Evolutionary conservation across 345 rosid species (phyloP).

Genomic region (Zanthoxylum bungeanum): DNA sequence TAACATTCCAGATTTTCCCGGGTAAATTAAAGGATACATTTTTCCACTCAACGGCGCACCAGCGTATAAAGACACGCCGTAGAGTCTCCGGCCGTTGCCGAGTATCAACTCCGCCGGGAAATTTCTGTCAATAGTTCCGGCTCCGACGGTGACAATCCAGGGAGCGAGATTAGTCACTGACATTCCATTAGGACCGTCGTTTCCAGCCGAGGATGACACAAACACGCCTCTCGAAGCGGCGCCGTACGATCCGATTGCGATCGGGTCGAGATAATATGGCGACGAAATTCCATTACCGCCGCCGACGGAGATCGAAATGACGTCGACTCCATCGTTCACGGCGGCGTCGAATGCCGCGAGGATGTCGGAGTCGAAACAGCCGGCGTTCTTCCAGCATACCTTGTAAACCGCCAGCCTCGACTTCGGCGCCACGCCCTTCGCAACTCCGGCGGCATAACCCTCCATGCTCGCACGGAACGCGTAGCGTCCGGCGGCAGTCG

Average conservation of each 20-base stretch:
- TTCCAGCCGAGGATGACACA: slow-evolving; percentile 61
- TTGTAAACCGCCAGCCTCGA: slow-evolving; percentile 74
- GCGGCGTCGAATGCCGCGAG: slow-evolving; percentile 69
- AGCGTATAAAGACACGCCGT: slow-evolving; percentile 66
- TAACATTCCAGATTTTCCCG: slow-evolving; percentile 55
- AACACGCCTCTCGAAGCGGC: slow-evolving; percentile 50
- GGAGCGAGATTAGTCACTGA: slow-evolving; percentile 74
- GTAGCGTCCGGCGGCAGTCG: slow-evolving; percentile 72
- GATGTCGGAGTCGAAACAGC: slow-evolving; percentile 84
- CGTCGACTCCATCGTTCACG: slow-evolving; percentile 66
- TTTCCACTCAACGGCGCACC: slow-evolving; percentile 46
- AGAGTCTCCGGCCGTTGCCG: slow-evolving; percentile 54
- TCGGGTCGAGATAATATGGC: slow-evolving; percentile 81
- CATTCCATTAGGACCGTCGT: slow-evolving; percentile 78
- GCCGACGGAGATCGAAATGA: slow-evolving; percentile 73
- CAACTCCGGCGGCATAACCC: slow-evolving; percentile 72
- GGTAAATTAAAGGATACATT: slow-evolving; percentile 74
- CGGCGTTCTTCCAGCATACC: slow-evolving; percentile 82
- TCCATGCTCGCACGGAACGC: slow-evolving; percentile 66
- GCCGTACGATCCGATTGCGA: slow-evolving; percentile 71
- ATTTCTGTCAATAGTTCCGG: slow-evolving; percentile 70
- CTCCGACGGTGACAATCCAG: slow-evolving; percentile 75
- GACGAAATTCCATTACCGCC: slow-evolving; percentile 72
- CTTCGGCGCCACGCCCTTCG: slow-evolving; percentile 88
- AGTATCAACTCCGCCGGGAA: slow-evolving; percentile 67